These are phyloP conservation scores for Shiraia bambusicola DNA, from an alignment of 2,329 filamentous ascomycete species.

Conservation along the genomic window DNA sequence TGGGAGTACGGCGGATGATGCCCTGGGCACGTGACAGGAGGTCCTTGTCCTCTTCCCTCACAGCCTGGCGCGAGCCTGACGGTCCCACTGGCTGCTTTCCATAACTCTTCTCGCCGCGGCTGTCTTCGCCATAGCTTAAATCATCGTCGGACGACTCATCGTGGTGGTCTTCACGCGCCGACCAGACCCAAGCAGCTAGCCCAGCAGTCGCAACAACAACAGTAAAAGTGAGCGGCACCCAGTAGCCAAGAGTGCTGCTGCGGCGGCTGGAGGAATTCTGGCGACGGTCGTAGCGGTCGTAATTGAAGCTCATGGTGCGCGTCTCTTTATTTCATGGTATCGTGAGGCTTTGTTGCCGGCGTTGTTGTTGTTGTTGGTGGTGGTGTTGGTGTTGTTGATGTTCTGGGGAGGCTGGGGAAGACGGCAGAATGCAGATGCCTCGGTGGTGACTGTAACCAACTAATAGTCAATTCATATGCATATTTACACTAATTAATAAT, in stretches of 20 bases:
- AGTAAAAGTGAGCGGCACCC: conserved; percentile 84
- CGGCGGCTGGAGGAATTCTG: conserved; percentile 58
- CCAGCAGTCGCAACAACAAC: conserved; percentile 85
- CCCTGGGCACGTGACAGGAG: conserved; percentile 79
- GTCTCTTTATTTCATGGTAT: conserved; percentile 15
- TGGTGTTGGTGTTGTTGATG: conserved; percentile 20
- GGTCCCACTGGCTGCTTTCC: conserved; percentile 19
- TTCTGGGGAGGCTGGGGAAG: conserved; percentile 12
- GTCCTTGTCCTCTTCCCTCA: conserved; percentile 51
- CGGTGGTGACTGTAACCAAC: too few species aligned
- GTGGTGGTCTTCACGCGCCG: conserved; percentile 75
- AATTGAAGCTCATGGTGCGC: conserved; percentile 44
- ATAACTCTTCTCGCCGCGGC: conserved; percentile 18
- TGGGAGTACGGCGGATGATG: conserved; percentile 77
- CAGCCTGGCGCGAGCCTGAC: conserved; percentile 16
- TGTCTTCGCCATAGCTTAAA: conserved; percentile 48
- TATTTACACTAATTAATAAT: too few species aligned
- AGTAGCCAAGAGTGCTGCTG: conserved; percentile 70
- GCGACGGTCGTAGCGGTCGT: conserved; percentile 58
- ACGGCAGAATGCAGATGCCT: conserved; percentile 1
- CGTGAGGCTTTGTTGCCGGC: conserved; percentile 4
- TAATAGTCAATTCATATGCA: too few species aligned
- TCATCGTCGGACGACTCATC: conserved; percentile 61
- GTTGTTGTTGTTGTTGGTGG: conserved; percentile 2
- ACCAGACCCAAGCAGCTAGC: conserved; percentile 90